Evolutionary conservation across 257 asterid genomes (phyloP), one percentile per base, ranked within the genome.

Genomic region (Osmanthus fragrans): DNA sequence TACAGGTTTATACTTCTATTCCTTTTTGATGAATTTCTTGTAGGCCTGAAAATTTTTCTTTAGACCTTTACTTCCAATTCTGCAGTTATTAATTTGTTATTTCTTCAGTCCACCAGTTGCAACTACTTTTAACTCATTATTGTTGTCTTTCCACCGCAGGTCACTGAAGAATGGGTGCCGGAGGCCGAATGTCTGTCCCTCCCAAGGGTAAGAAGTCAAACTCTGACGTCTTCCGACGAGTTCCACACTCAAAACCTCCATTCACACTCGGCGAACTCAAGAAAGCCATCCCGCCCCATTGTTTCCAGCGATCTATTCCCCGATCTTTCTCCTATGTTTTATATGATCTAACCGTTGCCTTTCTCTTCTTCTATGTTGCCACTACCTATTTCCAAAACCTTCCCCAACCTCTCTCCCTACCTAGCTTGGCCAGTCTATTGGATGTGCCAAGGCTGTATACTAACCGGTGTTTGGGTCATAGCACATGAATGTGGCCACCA

Each of bases 281-380:
- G 91, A 91, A 89, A 84, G 90, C 97, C 85, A 89, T 92, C 84
- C 97, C 97, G 18, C 92, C 92, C 81, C 97, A 91, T 85, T 91
- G 97, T 77, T 92, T 92, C 91, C 70, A 87, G 82, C 92, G 97
- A 4, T 92, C 97, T 1, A 85, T 92, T n/a, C 90, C 87, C 13
- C 91, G 86, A 75, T 92, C 97, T 8, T 92, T 92, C 81, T 92
- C 97, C 65, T 92, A 91, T 1, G 90, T 91, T 19, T 34, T 82
- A 3, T 87, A 82, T 45, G 97, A 92, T 84, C 85, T 92, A 3
- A 64, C 83, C 67, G 83, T 92, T 21, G 91, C 82, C 82, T 82
- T 87, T 70, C 71, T 91, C 69, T 81, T 92, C 72, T 89, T 89
- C 92, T 86, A 88, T 23, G 72, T 78, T 9, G 96, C 97, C 80